These are phyloP conservation scores for Stentor coeruleus DNA, from an alignment of 73 alveolate genomes.

Conservation along the genomic window DNA sequence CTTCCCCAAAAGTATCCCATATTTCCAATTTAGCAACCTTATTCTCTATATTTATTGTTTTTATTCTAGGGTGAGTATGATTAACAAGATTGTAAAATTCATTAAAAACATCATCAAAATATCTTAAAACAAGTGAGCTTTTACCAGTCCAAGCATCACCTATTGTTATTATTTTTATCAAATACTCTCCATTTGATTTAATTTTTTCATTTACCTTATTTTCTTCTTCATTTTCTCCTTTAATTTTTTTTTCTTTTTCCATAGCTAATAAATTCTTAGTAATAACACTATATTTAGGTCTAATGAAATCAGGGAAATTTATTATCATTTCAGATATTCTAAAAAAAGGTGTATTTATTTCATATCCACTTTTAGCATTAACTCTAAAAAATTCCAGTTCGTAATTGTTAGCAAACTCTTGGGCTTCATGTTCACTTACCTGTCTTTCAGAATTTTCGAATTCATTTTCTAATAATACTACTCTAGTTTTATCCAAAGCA, in stretches of 20 bases:
- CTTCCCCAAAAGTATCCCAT: constrained; percentile 92
- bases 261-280: no score
- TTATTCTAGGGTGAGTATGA: constrained; percentile 60
- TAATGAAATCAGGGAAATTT: no score
- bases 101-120: constrained; percentile 40
- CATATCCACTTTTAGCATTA: neutral
- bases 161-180: neutral
- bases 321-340: no score
- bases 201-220: no score
- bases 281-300: no score
- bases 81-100: constrained; percentile 61
- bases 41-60: constrained; percentile 36
- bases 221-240: no score
- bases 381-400: neutral
- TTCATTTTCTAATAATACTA: neutral
- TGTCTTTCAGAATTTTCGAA: neutral
- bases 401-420: neutral
- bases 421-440: neutral
- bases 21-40: constrained; percentile 50
- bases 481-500: neutral
- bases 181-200: no score
- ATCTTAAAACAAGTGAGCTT: constrained; percentile 46
- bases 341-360: neutral
- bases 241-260: no score
- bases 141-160: constrained; percentile 58